Evolutionary conservation across 805 yeast species (phyloP).

Genomic region (Kuraishia borneana): DNA sequence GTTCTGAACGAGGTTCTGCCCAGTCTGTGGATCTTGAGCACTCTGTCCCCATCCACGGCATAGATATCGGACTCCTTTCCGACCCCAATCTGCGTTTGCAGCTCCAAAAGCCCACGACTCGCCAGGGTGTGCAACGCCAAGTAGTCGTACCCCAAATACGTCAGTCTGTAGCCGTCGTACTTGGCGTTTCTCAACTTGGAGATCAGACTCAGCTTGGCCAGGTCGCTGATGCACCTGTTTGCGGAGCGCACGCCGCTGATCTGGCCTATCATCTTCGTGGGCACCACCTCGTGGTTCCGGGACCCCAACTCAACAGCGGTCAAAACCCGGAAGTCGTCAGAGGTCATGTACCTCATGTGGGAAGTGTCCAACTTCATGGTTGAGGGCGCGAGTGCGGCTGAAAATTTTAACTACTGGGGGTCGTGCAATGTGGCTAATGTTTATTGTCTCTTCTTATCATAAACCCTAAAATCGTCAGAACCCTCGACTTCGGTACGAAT

Average conservation of each 20-base stretch:
- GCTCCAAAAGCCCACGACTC: constrained; percentile 58
- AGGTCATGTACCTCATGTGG: constrained; percentile 85
- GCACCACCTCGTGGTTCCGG: constrained; percentile 89
- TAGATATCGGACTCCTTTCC: constrained; percentile 97
- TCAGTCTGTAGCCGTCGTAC: constrained; percentile 87
- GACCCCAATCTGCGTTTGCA: constrained; percentile 86
- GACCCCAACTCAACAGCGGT: constrained; percentile 89
- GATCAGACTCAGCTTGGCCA: constrained; percentile 78
- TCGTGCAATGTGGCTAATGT: background rate
- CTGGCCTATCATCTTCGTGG: constrained; percentile 72
- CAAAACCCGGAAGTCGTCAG: constrained; percentile 83
- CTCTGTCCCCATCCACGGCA: constrained; percentile 53
- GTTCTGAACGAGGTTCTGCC: constrained; percentile 92
- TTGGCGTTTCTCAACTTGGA: constrained; percentile 78
- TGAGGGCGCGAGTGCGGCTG: too few relatives aligned
- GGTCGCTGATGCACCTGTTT: constrained; percentile 65
- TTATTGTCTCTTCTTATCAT: constrained; percentile 21
- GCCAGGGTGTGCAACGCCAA: constrained; percentile 80
- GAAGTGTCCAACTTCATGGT: constrained; percentile 93
- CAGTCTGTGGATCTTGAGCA: constrained; percentile 81
- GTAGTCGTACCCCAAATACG: constrained; percentile 87
- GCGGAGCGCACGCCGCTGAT: constrained; percentile 68
- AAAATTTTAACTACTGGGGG: too few relatives aligned
- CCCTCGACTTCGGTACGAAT: constrained; percentile 80
- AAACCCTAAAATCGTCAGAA: constrained; percentile 63